Conservation (phyloP, 2,329 filamentous ascomycete species). For the Cladobotryum mycophilum region DNA sequence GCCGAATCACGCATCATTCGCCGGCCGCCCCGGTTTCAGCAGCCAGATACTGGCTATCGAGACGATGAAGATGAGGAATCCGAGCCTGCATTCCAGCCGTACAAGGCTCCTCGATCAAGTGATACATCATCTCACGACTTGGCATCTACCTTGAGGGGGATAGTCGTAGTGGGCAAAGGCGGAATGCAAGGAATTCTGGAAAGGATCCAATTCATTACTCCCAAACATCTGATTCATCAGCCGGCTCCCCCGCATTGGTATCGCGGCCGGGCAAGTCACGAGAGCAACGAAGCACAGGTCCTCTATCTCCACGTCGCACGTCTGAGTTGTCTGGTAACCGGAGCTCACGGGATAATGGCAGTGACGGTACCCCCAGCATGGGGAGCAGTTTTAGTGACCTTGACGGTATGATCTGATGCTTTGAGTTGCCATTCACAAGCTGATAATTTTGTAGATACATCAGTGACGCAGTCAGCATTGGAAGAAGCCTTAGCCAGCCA, state of each 20-base stretch:
- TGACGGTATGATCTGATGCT: slow-evolving; percentile 49
- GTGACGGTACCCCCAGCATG: slow-evolving; percentile 72
- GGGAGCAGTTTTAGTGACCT: slow-evolving; percentile 83
- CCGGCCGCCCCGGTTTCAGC: slow-evolving; percentile 48
- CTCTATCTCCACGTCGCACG: slow-evolving; percentile 53
- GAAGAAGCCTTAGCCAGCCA: slow-evolving; percentile 67
- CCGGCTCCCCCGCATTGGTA: slow-evolving; percentile 42
- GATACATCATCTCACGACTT: slow-evolving; percentile 38
- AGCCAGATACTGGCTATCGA: slow-evolving; percentile 31
- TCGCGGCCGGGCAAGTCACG: slow-evolving; percentile 24
- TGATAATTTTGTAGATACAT: slow-evolving; percentile 51
- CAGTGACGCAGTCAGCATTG: slow-evolving; percentile 72
- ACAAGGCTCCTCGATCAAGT: slow-evolving; percentile 29
- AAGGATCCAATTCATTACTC: slow-evolving; percentile 38
- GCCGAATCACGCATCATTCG: slow-evolving; percentile 56
- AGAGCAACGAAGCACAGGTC: slow-evolving; percentile 33
- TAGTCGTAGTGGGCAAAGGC: slow-evolving; percentile 26
- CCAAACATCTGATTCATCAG: slow-evolving; percentile 58
- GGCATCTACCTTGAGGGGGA: slow-evolving; percentile 46
- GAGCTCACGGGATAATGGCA: slow-evolving; percentile 50
- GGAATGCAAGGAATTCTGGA: slow-evolving; percentile 22
- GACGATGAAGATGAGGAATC: slow-evolving; percentile 52
- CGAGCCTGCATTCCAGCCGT: slow-evolving; percentile 51
- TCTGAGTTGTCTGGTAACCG: slow-evolving; percentile 47
- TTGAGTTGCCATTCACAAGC: not conserved